Evolutionary conservation across 129 eudicot species (phyloP), one percentile per base, ranked within the genome.

Genomic region (Gnaphalium uliginosum): DNA sequence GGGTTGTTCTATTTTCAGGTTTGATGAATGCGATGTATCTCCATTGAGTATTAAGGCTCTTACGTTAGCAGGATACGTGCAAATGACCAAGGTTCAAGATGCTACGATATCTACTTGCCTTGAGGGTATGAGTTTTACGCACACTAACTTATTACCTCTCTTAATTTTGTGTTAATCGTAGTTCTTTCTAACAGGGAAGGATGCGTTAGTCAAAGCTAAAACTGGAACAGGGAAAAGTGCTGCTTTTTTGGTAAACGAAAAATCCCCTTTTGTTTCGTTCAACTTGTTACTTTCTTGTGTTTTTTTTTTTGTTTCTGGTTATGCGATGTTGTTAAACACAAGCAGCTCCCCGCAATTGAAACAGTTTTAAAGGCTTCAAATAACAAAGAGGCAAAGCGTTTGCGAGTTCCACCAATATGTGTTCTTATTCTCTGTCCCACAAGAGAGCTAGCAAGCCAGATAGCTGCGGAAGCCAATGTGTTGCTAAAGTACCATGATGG

Each of bases 331-430:
- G 82, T 82, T 93, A 86, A 90, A 90, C 86, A 82, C 66, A 85
- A 90, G 85, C 97, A 94, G 99, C 92, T 94, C 79, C 97, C 99
- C 48, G 96, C 97, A 75, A 91, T 94, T 89, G 99, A 94, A 90
- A 85, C 97, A 94, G 99, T 94, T 84, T 66, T 94, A 63, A 94
- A 89, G 84, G 89, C 93, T 61, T 82, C 88, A 51, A 48, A 25
- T 68, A 76, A 60, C 50, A 75, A 77, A 27, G 62, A 25, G 24
- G 68, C 35, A 68, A 85, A 80, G 62, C 71, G 66, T 11, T 61
- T 61, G 33, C 79, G 96, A 72, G 74, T 86, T 25, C 84, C 96
- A 10, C 97, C 93, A 18, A 80, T 89, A 69, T 80, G 82, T 79
- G 97, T 84, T 79, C 96, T 94, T 66, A 89, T 94, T 61, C 50